These are phyloP conservation scores for Abortiporus biennis DNA, from an alignment of 1,284 basidiomycete genomes.

Conservation along the genomic window DNA sequence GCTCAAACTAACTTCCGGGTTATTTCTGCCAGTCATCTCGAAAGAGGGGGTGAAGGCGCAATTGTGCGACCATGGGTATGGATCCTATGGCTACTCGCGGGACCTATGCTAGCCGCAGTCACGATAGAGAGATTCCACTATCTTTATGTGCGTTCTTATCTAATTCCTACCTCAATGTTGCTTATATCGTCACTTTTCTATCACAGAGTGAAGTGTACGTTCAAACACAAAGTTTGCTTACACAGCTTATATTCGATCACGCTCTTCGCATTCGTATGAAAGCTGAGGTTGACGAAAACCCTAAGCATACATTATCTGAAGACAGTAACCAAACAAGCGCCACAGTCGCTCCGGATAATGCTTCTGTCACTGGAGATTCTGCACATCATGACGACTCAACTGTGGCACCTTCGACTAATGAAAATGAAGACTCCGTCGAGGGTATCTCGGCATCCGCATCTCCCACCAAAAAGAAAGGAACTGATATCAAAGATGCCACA, in stretches of 20 bases:
- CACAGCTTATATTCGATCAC: slow-evolving; percentile 53
- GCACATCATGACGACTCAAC: slow-evolving; percentile 8
- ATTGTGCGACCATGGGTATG: slow-evolving; percentile 51
- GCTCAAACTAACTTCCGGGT: not conserved
- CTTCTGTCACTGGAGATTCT: slow-evolving; percentile 10
- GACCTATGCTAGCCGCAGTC: slow-evolving; percentile 36
- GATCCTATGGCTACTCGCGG: slow-evolving; percentile 55
- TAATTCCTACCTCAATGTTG: not conserved
- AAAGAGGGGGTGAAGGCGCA: slow-evolving; percentile 30
- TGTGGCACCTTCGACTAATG: slow-evolving; percentile 1
- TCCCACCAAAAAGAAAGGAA: slow-evolving; percentile 4
- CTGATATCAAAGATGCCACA: slow-evolving; percentile 3
- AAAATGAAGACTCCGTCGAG: too few species aligned
- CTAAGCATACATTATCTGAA: too few species aligned
- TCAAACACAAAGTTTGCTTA: slow-evolving; percentile 41
- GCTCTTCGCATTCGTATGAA: slow-evolving; percentile 45
- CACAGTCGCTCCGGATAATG: too few species aligned
- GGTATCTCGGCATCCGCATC: not conserved
- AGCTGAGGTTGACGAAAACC: slow-evolving; percentile 3
- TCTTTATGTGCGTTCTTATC: slow-evolving; percentile 27
- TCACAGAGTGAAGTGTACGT: slow-evolving; percentile 27
- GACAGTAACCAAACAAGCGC: too few species aligned
- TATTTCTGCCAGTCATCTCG: slow-evolving; percentile 31
- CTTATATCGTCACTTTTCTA: not conserved
- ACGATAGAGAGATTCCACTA: slow-evolving; percentile 42